These are phyloP conservation scores for Colletotrichum tropicicola DNA, from an alignment of 2,329 filamentous ascomycete genomes.

Conservation along the genomic window DNA sequence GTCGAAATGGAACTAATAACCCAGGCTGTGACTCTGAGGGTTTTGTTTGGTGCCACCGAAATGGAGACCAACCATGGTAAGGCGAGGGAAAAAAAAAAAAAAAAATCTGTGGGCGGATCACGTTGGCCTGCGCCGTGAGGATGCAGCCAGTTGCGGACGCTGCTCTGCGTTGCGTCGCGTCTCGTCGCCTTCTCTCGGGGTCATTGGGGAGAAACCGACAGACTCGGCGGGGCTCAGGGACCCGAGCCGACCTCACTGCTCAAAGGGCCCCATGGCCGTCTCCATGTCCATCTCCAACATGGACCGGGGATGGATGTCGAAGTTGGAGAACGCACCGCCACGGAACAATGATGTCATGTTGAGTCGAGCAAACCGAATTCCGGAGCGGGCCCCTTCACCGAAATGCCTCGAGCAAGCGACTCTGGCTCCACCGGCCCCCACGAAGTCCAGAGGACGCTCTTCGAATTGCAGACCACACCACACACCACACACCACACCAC, in stretches of 20 bases:
- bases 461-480: background rate
- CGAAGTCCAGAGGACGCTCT: background rate
- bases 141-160: too few species aligned
- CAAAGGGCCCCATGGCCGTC: background rate
- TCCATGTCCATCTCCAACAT: constrained; percentile 3
- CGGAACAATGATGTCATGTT: constrained; percentile 26
- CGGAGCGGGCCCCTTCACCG: background rate
- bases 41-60: constrained; percentile 9
- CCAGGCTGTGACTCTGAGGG: constrained; percentile 1
- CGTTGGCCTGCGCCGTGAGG: background rate
- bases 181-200: background rate
- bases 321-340: constrained; percentile 20
- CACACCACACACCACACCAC: background rate
- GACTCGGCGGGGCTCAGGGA: background rate
- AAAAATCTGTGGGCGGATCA: background rate
- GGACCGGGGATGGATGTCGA: constrained; percentile 17
- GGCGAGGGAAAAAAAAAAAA: background rate
- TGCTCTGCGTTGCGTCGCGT: background rate
- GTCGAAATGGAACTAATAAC: constrained; percentile 17
- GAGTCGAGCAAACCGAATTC: constrained; percentile 1
- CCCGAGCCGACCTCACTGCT: background rate
- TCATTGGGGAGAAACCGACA: background rate
- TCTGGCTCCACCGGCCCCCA: constrained; percentile 11
- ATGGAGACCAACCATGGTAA: constrained; percentile 3
- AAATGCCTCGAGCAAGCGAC: constrained; percentile 10